phyloP scores from a whole-genome alignment of 2,329 filamentous ascomycete genomes.

The Exophiala calicioides region DNA sequence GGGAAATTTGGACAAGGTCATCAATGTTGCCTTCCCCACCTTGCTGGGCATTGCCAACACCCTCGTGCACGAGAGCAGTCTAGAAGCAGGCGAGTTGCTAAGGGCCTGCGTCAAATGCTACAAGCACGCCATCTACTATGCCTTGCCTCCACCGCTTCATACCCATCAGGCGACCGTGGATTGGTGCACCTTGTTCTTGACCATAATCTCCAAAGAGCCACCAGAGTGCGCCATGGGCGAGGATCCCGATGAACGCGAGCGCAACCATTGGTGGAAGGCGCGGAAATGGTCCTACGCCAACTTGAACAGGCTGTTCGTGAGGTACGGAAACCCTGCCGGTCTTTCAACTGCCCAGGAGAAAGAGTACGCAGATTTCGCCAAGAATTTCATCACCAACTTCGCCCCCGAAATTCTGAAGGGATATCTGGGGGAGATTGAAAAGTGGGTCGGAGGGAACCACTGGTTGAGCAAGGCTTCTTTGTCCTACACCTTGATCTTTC shows the following conservation, averaged over 20 bases:
- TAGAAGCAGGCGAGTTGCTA: conserved; percentile 96
- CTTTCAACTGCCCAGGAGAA: conserved; percentile 73
- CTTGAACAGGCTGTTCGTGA: conserved; percentile 89
- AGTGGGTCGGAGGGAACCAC: conserved; percentile 90
- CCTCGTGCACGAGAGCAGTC: conserved; percentile 83
- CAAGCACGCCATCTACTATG: conserved; percentile 97
- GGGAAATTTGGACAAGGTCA: conserved; percentile 89
- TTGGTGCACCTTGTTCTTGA: conserved; percentile 94
- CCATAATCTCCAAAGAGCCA: conserved; percentile 80
- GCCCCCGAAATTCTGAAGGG: conserved; percentile 95
- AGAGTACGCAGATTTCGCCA: conserved; percentile 79
- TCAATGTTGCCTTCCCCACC: conserved; percentile 85
- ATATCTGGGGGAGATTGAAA: conserved; percentile 92
- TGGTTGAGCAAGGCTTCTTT: conserved; percentile 95
- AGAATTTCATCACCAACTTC: conserved; percentile 86
- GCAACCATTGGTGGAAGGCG: conserved; percentile 98
- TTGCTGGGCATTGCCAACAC: conserved; percentile 84
- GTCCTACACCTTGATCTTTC: conserved; percentile 88
- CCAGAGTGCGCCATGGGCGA: conserved; percentile 78
- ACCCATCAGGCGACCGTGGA: conserved; percentile 82
- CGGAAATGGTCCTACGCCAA: conserved; percentile 99
- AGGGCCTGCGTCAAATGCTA: conserved; percentile 93
- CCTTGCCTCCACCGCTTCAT: conserved; percentile 75
- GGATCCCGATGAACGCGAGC: conserved; percentile 80
- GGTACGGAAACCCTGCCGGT: conserved; percentile 83